Percentiles rank a stretch among this genome's conserved stretches.
phyloP scores from a whole-genome alignment of 1,284 basidiomycete genomes.

The Ustilago vetiveriae region DNA sequence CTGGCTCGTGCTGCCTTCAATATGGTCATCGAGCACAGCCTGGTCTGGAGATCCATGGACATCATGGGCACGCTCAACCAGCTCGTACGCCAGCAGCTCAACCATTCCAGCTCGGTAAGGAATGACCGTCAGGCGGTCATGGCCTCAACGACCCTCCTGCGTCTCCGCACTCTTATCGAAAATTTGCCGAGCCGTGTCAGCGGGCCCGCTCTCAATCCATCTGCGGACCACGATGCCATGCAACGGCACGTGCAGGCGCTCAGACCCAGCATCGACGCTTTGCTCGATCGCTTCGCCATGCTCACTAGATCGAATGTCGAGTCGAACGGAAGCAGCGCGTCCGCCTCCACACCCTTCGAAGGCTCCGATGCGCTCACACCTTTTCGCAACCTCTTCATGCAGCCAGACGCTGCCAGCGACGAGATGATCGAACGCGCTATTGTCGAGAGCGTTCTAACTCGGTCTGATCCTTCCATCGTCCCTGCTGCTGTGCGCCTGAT shows the following conservation, averaged over 20 bases:
- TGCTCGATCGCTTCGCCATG: constrained; percentile 28
- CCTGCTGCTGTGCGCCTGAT: constrained; percentile 30
- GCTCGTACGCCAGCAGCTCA: constrained; percentile 48
- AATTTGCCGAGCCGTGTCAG: constrained; percentile 20
- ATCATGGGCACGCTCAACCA: constrained; percentile 45
- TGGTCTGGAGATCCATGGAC: constrained; percentile 43
- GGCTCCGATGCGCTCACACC: constrained; percentile 26
- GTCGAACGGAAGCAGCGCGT: background rate
- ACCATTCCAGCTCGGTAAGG: constrained; percentile 41
- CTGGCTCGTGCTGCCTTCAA: constrained; percentile 38
- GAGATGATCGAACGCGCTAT: constrained; percentile 43
- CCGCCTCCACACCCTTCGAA: constrained; percentile 13
- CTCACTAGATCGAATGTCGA: background rate
- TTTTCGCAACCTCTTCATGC: constrained; percentile 33
- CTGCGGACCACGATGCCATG: constrained; percentile 16
- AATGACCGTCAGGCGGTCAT: constrained; percentile 45
- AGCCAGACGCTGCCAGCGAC: constrained; percentile 36
- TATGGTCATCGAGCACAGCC: constrained; percentile 37
- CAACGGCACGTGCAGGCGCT: constrained; percentile 29
- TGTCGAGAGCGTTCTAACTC: constrained; percentile 29
- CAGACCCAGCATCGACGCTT: constrained; percentile 20
- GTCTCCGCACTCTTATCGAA: constrained; percentile 43
- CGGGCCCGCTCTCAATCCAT: constrained; percentile 5
- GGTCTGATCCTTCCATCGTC: constrained; percentile 7
- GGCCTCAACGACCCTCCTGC: constrained; percentile 40